Base-by-base conservation (phyloP, 2,329 filamentous ascomycete species). In the Trichoderma sp. region DNA sequence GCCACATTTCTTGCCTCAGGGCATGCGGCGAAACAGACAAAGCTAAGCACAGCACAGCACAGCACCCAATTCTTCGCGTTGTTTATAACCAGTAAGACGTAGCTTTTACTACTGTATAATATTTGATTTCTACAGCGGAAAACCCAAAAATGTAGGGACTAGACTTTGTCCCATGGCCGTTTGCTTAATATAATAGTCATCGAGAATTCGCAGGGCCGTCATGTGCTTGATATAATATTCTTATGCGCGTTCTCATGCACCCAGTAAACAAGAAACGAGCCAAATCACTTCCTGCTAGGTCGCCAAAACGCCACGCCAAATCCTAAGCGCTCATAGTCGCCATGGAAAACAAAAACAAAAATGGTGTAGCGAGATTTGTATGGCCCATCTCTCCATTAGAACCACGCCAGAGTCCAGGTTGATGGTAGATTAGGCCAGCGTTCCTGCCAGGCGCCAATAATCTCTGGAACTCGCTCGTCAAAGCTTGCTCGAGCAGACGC, bases 401-500 rank as follows among this genome's bases (percentile, higher is more conserved):
- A 93, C 94, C 96, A 99, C 30, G 94, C 93, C 77, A 98, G 78
- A 28, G 94, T 98, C 96, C 96, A 99, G 68, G 96, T 86, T 3
- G 94, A 92, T 21, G 96, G 96, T 74, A 98, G 80, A 74, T 93
- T 91, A 5, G 96, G 95, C 93, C 95, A 97, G 74, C 91, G 87
- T 79, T 97, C 94, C 81, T 99, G 96, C 96, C 96, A 99, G 65
- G 90, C 88, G 2, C 90, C 95, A 70, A 99, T 82, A 43, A 99
- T 91, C 72, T 97, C 94, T 0, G 96, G 96, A 2, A 99, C 96
- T 67, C 89, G 88, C 78, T 97, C 94, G 80, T 99, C 96, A 76
- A 99, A 99, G 34, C 90, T 90, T 37, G 87, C 84, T 68, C 95
- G 85, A 68, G 89, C 89, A 1, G 87, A 85, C 5, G 87, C 88